These are phyloP conservation scores for Gamsiella multidivaricata DNA, from an alignment of 192 early-diverging fungal genomes.

Conservation along the genomic window DNA sequence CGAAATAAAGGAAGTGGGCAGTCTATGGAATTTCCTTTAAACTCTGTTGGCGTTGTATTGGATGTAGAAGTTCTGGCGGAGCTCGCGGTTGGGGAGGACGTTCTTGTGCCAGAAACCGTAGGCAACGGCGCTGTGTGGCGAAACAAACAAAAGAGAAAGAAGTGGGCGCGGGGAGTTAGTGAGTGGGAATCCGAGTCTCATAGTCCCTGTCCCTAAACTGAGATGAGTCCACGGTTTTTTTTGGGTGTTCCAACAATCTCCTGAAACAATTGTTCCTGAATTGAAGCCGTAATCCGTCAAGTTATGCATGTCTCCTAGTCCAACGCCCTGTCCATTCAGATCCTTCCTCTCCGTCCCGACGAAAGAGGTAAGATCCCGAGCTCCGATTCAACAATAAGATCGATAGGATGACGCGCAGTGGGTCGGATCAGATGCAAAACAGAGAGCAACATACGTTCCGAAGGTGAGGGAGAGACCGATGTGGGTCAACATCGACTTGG, in stretches of 20 bases:
- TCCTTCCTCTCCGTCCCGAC: no score
- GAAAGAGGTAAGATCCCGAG: no score
- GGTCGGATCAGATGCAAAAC: background rate
- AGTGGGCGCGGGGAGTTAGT: background rate
- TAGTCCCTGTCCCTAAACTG: no score
- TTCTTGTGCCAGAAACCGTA: constrained; percentile 41
- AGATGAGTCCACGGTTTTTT: no score
- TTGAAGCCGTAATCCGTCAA: no score
- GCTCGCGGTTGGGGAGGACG: constrained; percentile 12
- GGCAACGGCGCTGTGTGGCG: constrained; percentile 24
- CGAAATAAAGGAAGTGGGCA: no score
- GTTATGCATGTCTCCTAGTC: no score
- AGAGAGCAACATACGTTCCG: constrained; percentile 32
- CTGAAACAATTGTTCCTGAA: no score
- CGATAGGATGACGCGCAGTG: constrained; percentile 6
- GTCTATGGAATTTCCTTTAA: no score
- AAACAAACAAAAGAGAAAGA: background rate
- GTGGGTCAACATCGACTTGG: constrained; percentile 47
- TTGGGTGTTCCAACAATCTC: no score
- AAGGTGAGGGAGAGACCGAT: constrained; percentile 27
- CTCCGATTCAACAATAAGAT: background rate
- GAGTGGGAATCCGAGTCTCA: background rate
- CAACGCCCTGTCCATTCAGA: background rate
- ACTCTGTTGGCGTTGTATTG: constrained; percentile 28
- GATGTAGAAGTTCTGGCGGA: constrained; percentile 26